Evolutionary conservation across 192 early-diverging fungal species (phyloP).

Genomic region (Coemansia sp.): DNA sequence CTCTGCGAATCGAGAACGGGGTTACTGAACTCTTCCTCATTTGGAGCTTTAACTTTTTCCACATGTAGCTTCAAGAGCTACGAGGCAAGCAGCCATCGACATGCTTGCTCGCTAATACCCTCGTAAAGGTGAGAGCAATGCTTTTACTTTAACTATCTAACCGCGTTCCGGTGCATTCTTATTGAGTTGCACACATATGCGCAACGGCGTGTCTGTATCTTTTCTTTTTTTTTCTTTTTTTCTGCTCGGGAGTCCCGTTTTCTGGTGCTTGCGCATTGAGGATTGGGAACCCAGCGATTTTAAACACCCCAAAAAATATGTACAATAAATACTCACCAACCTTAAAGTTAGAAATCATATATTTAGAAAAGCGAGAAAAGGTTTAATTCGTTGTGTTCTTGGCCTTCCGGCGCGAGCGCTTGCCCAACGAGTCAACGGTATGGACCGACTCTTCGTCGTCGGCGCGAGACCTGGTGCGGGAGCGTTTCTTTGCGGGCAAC

Average conservation of each 20-base stretch:
- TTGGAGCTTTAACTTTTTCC: too few relatives aligned
- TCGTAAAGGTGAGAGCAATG: background rate
- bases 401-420: constrained; percentile 44
- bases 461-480: constrained; percentile 27
- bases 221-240: constrained; percentile 4
- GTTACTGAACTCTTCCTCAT: too few relatives aligned
- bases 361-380: background rate
- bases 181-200: constrained; percentile 1
- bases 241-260: background rate
- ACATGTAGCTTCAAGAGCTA: too few relatives aligned
- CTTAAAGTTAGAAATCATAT: too few relatives aligned
- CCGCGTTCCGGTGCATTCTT: constrained; percentile 2
- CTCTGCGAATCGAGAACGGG: background rate
- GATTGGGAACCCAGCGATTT: background rate
- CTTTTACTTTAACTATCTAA: background rate
- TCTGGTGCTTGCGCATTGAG: background rate
- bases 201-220: constrained; percentile 11
- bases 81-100: too few relatives aligned
- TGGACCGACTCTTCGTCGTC: constrained; percentile 40
- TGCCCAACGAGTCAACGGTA: constrained; percentile 27
- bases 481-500: constrained; percentile 33
- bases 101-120: background rate
- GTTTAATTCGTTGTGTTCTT: constrained; percentile 23
- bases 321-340: constrained; percentile 29
- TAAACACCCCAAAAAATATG: constrained; percentile 26